Percentiles rank a stretch among this genome's conserved stretches.
Conservation (phyloP, 768 basidiomycete species). For the Rhizopogon sp. region DNA sequence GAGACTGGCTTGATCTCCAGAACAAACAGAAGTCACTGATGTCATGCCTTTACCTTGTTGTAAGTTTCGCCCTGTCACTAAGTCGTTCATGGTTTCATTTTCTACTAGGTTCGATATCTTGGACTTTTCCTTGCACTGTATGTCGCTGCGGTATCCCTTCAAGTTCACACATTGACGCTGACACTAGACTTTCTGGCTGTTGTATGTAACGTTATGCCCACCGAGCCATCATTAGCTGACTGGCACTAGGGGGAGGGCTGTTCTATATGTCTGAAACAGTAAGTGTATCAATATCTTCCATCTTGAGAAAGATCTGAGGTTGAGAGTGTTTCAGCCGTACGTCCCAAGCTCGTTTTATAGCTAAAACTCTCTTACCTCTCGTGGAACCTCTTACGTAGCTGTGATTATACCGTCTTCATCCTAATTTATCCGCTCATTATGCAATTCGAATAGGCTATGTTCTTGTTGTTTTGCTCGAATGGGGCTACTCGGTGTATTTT, state of each 20-base stretch:
- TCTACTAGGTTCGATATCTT: background rate
- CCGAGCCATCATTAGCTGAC: background rate
- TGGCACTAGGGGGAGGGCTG: background rate
- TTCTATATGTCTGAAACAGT: background rate
- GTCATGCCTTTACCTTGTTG: background rate
- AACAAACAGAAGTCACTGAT: background rate
- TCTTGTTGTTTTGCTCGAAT: background rate
- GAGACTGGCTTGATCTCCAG: background rate
- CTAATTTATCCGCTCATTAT: background rate
- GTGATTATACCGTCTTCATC: background rate
- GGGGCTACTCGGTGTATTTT: background rate
- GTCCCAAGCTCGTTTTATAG: background rate
- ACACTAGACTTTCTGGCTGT: background rate
- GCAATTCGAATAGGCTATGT: background rate
- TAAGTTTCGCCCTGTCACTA: background rate
- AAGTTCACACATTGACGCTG: background rate
- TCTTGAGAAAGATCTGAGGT: background rate
- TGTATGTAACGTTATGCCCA: background rate
- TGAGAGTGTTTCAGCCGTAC: background rate
- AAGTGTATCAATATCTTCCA: background rate
- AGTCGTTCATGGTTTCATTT: background rate
- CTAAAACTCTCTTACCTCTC: background rate
- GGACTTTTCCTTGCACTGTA: background rate
- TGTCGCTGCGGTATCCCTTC: background rate
- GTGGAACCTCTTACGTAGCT: background rate